A percentile compares a stretch with the other conserved stretches of the same genome.
Conservation (phyloP, 805 yeast genomes). For the Wickerhamomyces alni region DNA sequence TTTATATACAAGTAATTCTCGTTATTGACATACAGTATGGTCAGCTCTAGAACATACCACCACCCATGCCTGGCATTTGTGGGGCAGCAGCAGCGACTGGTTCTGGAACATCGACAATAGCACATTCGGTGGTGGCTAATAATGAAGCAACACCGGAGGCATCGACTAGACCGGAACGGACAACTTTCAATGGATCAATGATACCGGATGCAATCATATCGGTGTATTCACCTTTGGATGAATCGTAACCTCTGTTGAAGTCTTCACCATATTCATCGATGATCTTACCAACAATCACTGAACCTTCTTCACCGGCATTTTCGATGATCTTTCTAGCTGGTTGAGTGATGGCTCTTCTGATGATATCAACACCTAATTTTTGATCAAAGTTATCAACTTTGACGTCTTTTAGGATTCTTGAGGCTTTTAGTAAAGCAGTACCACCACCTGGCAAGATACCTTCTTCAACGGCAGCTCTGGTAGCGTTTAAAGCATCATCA, state of each 20-base stretch:
- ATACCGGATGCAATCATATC: slow-evolving; percentile 97
- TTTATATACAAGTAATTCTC: background rate
- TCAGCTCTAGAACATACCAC: slow-evolving; percentile 37
- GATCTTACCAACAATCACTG: slow-evolving; percentile 93
- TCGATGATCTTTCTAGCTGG: slow-evolving; percentile 97
- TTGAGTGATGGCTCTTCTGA: slow-evolving; percentile 89
- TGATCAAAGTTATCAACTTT: slow-evolving; percentile 81
- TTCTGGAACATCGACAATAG: slow-evolving; percentile 95
- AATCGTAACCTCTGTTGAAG: slow-evolving; percentile 89
- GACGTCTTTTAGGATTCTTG: slow-evolving; percentile 55
- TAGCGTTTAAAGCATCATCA: slow-evolving; percentile 97
- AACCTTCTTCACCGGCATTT: slow-evolving; percentile 98
- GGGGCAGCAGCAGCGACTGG: slow-evolving; percentile 43
- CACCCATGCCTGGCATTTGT: slow-evolving; percentile 45
- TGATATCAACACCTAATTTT: slow-evolving; percentile 93
- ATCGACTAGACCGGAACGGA: slow-evolving; percentile 91
- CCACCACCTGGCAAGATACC: slow-evolving; percentile 99
- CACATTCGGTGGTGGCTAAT: slow-evolving; percentile 97
- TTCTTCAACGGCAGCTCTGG: slow-evolving; percentile 99
- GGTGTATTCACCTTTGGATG: slow-evolving; percentile 88
- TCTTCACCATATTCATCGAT: slow-evolving; percentile 45
- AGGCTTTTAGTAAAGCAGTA: slow-evolving; percentile 93
- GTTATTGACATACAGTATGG: background rate
- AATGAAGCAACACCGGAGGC: slow-evolving; percentile 97
- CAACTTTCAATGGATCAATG: slow-evolving; percentile 98